These are phyloP conservation scores for Alnus rubra DNA, from an alignment of 306 rosid genomes.

Conservation along the genomic window DNA sequence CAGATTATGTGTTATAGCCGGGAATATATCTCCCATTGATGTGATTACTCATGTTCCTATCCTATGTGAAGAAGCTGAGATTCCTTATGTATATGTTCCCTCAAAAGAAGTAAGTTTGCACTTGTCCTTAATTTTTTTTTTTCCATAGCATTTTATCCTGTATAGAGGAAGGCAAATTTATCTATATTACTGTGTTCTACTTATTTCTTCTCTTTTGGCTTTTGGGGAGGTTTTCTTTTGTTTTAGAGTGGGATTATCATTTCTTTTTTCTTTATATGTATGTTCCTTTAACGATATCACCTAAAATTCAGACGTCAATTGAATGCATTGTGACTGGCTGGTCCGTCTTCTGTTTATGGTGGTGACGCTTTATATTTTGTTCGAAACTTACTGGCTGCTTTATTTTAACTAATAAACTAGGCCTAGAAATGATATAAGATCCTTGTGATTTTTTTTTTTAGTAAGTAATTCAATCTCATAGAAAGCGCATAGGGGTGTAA, in stretches of 20 bases:
- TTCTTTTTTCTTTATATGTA: background rate
- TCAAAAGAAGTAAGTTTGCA: slow-evolving; percentile 76
- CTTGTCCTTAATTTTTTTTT: background rate
- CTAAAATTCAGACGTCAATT: background rate
- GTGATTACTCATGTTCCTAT: slow-evolving; percentile 92
- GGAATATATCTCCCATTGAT: slow-evolving; percentile 92
- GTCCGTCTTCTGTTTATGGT: background rate
- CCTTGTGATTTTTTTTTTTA: background rate
- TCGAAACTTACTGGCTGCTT: background rate
- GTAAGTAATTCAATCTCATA: too few relatives aligned
- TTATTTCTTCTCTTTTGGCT: background rate
- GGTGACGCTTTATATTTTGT: background rate
- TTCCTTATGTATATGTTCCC: slow-evolving; percentile 74
- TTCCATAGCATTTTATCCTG: background rate
- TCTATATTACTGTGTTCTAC: background rate
- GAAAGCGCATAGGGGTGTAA: too few relatives aligned
- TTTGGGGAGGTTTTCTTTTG: background rate
- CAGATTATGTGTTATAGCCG: slow-evolving; percentile 90
- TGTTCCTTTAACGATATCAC: background rate
- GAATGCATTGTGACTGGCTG: background rate
- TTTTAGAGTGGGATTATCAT: background rate
- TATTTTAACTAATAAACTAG: background rate
- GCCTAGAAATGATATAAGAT: background rate
- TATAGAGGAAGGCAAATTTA: background rate
- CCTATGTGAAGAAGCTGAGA: slow-evolving; percentile 80